phyloP scores from a whole-genome alignment of 2,329 filamentous ascomycete genomes.

The Sarocladium oryzae region DNA sequence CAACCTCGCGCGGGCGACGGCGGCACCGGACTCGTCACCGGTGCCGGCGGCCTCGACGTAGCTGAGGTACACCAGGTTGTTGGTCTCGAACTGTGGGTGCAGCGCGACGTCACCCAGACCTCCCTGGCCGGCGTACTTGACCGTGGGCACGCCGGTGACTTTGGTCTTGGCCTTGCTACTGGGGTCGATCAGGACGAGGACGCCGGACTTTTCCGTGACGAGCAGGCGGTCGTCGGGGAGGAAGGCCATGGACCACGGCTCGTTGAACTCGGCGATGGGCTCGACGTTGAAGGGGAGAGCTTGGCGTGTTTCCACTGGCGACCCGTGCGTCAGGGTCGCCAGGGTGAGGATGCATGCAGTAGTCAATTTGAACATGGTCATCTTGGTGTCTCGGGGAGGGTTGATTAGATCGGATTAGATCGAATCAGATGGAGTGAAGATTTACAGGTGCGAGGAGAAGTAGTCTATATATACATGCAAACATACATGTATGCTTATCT shows the following conservation, averaged over 20 bases:
- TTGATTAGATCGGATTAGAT: too few relatives aligned
- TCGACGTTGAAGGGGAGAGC: not conserved
- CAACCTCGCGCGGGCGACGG: conserved; percentile 25
- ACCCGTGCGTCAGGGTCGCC: too few relatives aligned
- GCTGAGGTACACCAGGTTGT: conserved; percentile 26
- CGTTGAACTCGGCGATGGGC: not conserved
- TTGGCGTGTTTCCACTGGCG: not conserved
- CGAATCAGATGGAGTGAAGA: too few relatives aligned
- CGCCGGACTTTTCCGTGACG: conserved; percentile 25
- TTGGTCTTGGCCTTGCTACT: conserved; percentile 19
- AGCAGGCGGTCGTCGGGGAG: conserved; percentile 25
- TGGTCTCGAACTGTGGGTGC: conserved; percentile 25
- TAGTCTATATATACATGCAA: too few relatives aligned
- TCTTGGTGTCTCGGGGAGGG: too few relatives aligned
- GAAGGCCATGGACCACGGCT: conserved; percentile 22
- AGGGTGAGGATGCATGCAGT: too few relatives aligned
- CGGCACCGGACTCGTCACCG: conserved; percentile 19
- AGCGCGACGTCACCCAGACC: conserved; percentile 26
- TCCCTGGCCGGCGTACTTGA: conserved; percentile 26
- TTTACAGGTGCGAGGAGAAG: too few relatives aligned
- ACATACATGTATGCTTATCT: too few relatives aligned
- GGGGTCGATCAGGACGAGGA: conserved; percentile 24
- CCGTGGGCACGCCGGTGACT: conserved; percentile 25
- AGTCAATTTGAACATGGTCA: too few relatives aligned
- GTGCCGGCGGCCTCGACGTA: conserved; percentile 21